These are phyloP conservation scores for Sclerotinia trifoliorum DNA, from an alignment of 2,329 filamentous ascomycete genomes.

Conservation along the genomic window DNA sequence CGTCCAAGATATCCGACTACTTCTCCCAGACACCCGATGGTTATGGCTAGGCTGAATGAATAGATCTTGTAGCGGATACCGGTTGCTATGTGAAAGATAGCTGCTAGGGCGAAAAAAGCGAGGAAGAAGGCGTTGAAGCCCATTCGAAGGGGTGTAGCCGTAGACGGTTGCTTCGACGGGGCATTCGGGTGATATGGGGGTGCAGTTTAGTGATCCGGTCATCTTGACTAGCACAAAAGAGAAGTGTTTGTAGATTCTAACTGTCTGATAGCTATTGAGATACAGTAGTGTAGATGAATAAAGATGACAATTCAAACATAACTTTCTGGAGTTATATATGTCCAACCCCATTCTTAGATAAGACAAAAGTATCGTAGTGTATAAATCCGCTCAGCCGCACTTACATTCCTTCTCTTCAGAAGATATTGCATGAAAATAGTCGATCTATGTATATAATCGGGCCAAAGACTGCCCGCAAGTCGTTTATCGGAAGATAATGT, in stretches of 20 bases:
- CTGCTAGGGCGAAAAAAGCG: slow-evolving; percentile 48
- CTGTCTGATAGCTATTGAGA: neutral
- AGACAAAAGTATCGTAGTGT: neutral
- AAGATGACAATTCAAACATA: neutral
- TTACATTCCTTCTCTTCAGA: neutral
- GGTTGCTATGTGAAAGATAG: slow-evolving; percentile 44
- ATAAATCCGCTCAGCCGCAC: neutral
- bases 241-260: neutral
- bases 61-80: slow-evolving; percentile 53
- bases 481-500: neutral
- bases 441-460: neutral
- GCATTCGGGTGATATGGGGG: slow-evolving; percentile 35
- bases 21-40: slow-evolving; percentile 51
- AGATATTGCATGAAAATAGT: neutral
- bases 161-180: slow-evolving; percentile 37
- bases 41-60: slow-evolving; percentile 49
- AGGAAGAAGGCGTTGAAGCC: slow-evolving; percentile 56
- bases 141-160: slow-evolving; percentile 55
- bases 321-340: neutral
- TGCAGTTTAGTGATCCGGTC: slow-evolving; percentile 29
- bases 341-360: no score
- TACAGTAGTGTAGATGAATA: neutral
- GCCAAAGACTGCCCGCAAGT: neutral
- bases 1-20: slow-evolving; percentile 57
- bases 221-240: neutral